Base-by-base conservation (phyloP, 2,329 filamentous ascomycete genomes). In the Mycogone perniciosa region DNA sequence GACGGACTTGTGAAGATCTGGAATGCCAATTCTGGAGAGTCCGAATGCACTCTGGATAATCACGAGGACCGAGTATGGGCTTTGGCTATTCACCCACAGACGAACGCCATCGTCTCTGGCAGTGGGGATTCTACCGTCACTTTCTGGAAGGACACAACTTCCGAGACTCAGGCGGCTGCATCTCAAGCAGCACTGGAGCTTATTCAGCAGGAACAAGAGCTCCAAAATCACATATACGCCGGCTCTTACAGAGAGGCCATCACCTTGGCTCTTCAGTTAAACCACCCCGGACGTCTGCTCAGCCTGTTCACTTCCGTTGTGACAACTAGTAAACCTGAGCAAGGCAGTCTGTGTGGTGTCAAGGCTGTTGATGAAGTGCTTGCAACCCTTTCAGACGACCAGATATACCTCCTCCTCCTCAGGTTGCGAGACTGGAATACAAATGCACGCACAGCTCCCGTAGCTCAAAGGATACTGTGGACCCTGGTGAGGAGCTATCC, bases 31-130 rank as follows among this genome's bases (percentile, higher is more conserved):
- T 84, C 80, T 1, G 90, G 91, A 43, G 93, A 97, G 67, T 77
- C 84, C 3, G 89, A 91, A 58, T 86, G 87, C 57, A 99, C 93
- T 0, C 78, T 99, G 4, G 93, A 99, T 70, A 97, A 97, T 69
- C 93, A 99, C 67, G 90, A 90, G 60, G 93, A 99, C 69, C 83
- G 93, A 51, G 91, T 97, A 1, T 96, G 91, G 91, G 90, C 90
- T 0, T 74, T 97, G 13, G 82, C 89, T 4, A 82, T 89, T 8
- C 79, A 92, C 65, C 77, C 86, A 42, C 63, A 76, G 40, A 80
- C 76, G 7, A 82, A 91, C 61, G 84, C 84, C 45, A 80, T 99
- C 47, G 85, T 95, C 34, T 97, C 93, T 6, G 93, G 91, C 34
- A 91, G 89, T 52, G 92, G 88, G 47, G 93, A 99, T 68, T 91